Evolutionary conservation across 768 basidiomycete species (phyloP), one percentile per base, ranked within the genome.

Genomic region (Phaffia tasmanica): DNA sequence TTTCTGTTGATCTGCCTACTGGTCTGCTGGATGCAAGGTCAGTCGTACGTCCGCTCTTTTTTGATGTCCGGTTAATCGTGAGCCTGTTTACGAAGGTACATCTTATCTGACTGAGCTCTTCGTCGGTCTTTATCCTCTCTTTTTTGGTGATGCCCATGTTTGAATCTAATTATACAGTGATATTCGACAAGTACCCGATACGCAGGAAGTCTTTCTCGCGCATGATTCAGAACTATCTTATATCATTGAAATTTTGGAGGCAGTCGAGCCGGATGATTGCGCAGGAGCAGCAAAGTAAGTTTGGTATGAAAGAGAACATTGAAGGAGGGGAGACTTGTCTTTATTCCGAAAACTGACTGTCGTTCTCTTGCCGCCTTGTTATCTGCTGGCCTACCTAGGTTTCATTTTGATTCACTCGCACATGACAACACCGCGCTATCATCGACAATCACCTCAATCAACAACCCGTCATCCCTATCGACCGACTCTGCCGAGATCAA

Each of bases 201-300:
- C 84, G 4, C 94, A 99, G 76, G 95, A 98, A 74, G 94, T 95
- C 51, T 87, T 90, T 77, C 75, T 95, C 64, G 85, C 85, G 63
- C 82, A 82, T 7, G 76, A 83, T 57, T 86, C 84, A 6, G 80
- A 81, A 58, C 79, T 84, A 71, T 90, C 86, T 73, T 81, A 93
- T 69, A 82, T 98, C 59, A 77, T 95, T 30, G 95, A 99, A 74
- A 82, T 95, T 27, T 78, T 97, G 16, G 76, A 89, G 74, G 80
- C 84, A 66, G 89, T 94, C 29, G 73, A 73, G 65, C 76, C 76
- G 11, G 76, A 74, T 11, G 68, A 64, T 35, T 35, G 80, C 84
- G 46, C 75, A 77, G 83, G 86, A 55, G 89, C 89, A 2, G 82
- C 83, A 71, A 85, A 81, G 92, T 90, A 64, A 74, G 79, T 75